Conservation (phyloP, 139 green algal species). For the Chlamydomonas schloesseri region DNA sequence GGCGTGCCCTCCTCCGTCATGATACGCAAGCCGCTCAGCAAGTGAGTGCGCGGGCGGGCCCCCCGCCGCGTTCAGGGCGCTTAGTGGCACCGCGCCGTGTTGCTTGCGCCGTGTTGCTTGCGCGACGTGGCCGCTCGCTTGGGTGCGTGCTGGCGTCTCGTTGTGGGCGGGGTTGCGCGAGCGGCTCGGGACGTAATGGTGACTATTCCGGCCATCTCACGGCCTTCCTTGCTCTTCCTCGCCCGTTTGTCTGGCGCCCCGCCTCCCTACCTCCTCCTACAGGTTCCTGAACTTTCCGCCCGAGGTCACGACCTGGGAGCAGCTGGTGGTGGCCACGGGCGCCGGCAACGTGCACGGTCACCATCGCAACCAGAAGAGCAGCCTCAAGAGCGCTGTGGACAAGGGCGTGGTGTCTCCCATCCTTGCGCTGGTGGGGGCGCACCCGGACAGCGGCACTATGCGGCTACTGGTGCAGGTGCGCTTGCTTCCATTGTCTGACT, state of each 20-base stretch:
- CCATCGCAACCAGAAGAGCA: slow-evolving; percentile 13
- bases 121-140: too few relatives aligned
- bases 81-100: too few relatives aligned
- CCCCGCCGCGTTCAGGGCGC: too few relatives aligned
- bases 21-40: slow-evolving; percentile 7
- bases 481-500: too few relatives aligned
- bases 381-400: background rate
- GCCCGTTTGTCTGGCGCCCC: too few relatives aligned
- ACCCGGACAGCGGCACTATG: slow-evolving; percentile 44
- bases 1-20: slow-evolving; percentile 7
- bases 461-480: slow-evolving; percentile 29
- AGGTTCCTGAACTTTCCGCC: slow-evolving; percentile 14
- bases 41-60: background rate
- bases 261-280: background rate
- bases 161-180: too few relatives aligned
- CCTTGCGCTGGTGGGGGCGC: background rate
- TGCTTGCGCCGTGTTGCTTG: too few relatives aligned
- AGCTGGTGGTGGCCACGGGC: background rate
- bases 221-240: too few relatives aligned
- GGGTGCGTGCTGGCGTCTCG: too few relatives aligned
- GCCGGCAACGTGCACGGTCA: background rate
- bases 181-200: too few relatives aligned
- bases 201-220: too few relatives aligned
- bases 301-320: background rate
- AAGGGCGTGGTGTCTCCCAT: background rate